Evolutionary conservation across 768 basidiomycete species (phyloP).

Genomic region (Leccinum fibrillosum): DNA sequence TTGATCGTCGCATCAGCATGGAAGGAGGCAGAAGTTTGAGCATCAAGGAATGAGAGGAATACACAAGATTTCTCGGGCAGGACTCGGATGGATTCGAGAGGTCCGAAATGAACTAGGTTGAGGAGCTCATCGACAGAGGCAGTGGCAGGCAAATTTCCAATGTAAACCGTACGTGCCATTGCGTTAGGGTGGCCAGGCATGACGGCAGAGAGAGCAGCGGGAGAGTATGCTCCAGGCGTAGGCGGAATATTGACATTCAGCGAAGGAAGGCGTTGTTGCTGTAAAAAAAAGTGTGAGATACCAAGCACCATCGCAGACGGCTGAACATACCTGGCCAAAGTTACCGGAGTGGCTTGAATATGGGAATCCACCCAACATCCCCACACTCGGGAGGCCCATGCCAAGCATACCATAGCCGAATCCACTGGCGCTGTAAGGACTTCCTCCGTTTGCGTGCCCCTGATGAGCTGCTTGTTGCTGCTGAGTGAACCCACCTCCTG

Average conservation of each 20-base stretch:
- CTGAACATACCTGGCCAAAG: constrained; percentile 56
- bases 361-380: constrained; percentile 68
- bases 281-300: constrained; percentile 35
- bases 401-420: constrained; percentile 75
- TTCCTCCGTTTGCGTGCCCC: constrained; percentile 45
- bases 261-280: constrained; percentile 55
- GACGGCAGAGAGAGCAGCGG: constrained; percentile 73
- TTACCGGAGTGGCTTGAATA: constrained; percentile 69
- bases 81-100: constrained; percentile 91
- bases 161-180: constrained; percentile 89
- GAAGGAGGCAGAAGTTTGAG: constrained; percentile 90
- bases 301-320: background rate
- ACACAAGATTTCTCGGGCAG: constrained; percentile 97
- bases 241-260: constrained; percentile 66
- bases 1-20: constrained; percentile 96
- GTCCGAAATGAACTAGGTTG: constrained; percentile 96
- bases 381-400: constrained; percentile 76
- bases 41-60: constrained; percentile 97
- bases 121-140: constrained; percentile 98
- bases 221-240: constrained; percentile 73
- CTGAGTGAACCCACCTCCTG: constrained; percentile 52
- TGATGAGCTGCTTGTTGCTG: constrained; percentile 30
- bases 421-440: constrained; percentile 47
- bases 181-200: constrained; percentile 56
- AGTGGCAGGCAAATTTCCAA: constrained; percentile 92